These are phyloP conservation scores for Coemansia sp. DNA, from an alignment of 192 early-diverging fungal species.

Conservation along the genomic window DNA sequence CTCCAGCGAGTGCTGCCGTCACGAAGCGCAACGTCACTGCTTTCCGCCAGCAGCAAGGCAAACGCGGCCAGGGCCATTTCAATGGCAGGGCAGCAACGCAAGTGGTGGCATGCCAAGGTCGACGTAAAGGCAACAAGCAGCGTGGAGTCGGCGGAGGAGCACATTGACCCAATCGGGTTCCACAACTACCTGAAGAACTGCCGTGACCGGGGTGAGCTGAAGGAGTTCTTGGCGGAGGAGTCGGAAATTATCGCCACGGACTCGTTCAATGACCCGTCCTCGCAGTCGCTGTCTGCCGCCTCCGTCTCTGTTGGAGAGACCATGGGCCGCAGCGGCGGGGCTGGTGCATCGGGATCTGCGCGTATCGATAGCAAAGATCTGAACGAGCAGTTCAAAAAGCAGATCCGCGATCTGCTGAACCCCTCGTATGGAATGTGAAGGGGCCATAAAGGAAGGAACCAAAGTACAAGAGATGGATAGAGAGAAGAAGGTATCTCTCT, in stretches of 20 bases:
- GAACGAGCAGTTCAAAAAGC: slow-evolving; percentile 48
- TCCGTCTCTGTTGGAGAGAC: background rate
- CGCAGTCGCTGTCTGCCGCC: background rate
- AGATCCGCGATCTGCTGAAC: slow-evolving; percentile 34
- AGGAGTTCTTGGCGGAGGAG: slow-evolving; percentile 41
- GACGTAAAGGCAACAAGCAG: slow-evolving; percentile 6
- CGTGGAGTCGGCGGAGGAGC: slow-evolving; percentile 4
- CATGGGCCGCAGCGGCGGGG: background rate
- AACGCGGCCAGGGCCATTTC: too few relatives aligned
- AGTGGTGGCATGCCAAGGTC: slow-evolving; percentile 24
- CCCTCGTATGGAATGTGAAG: slow-evolving; percentile 25
- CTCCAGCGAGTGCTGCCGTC: too few relatives aligned
- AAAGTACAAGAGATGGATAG: too few relatives aligned
- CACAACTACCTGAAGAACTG: slow-evolving; percentile 37
- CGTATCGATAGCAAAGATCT: slow-evolving; percentile 18
- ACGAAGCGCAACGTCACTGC: too few relatives aligned
- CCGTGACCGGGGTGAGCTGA: slow-evolving; percentile 17
- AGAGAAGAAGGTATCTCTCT: too few relatives aligned
- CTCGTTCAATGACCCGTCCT: slow-evolving; percentile 26
- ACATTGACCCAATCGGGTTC: slow-evolving; percentile 37
- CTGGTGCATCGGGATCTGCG: background rate
- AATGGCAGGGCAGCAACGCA: background rate
- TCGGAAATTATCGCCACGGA: slow-evolving; percentile 32
- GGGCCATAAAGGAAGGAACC: background rate
- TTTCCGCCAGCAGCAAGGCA: background rate